Percentiles rank a stretch among this genome's conserved stretches.
Conservation (phyloP, 495 filamentous ascomycete genomes). For the Pyrenula aspistea region DNA sequence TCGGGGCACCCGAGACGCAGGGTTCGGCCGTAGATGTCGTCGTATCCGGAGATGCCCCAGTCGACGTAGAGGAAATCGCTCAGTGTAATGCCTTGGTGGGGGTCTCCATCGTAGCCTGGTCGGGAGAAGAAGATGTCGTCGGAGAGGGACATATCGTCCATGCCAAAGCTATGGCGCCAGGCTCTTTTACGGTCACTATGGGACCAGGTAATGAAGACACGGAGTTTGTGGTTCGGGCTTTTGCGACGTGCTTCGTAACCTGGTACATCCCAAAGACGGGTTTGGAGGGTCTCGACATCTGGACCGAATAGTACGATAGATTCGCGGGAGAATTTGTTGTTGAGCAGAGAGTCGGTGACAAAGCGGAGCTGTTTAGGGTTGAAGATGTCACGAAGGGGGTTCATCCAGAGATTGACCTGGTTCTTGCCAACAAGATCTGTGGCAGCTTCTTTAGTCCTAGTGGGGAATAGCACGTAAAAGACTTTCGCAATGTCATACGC, state of each 20-base stretch:
- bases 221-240: neutral
- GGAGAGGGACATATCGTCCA: neutral
- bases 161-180: neutral
- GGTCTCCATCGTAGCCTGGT: neutral
- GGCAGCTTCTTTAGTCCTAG: neutral
- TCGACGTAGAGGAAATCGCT: neutral
- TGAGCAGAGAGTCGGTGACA: neutral
- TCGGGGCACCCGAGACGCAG: neutral
- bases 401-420: neutral
- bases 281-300: neutral
- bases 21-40: neutral
- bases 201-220: neutral
- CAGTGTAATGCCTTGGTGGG: neutral
- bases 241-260: neutral
- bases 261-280: neutral
- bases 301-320: neutral
- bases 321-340: neutral
- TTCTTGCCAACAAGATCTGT: neutral
- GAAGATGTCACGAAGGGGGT: neutral
- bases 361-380: neutral
- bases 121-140: neutral
- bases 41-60: neutral
- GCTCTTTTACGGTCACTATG: neutral
- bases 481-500: neutral
- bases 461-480: neutral